Percentiles rank a stretch among this genome's conserved stretches.
Evolutionary conservation across 495 filamentous ascomycete species (phyloP).

Genomic region (Aspergillus saccharolyticus): DNA sequence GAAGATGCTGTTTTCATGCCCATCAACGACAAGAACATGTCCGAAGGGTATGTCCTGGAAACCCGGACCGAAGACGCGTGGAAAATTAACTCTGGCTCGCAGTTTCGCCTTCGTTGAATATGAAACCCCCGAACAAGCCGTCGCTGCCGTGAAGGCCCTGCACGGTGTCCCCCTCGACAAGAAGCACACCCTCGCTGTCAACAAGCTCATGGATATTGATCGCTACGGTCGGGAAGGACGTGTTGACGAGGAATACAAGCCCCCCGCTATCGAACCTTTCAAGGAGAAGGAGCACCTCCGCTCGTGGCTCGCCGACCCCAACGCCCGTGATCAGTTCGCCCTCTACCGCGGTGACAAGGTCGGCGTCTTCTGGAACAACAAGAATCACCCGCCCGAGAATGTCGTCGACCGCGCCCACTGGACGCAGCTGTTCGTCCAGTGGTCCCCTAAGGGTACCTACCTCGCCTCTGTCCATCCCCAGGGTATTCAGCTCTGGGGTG

Average conservation of each 20-base stretch:
- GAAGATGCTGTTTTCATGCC: conserved; percentile 94
- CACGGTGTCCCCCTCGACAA: conserved; percentile 83
- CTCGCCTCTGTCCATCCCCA: conserved; percentile 90
- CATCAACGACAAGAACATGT: conserved; percentile 71
- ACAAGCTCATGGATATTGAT: conserved; percentile 97
- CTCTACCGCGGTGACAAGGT: conserved; percentile 88
- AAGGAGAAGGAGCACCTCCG: conserved; percentile 89
- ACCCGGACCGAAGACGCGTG: conserved; percentile 4
- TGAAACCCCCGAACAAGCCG: conserved; percentile 83
- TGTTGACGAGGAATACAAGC: conserved; percentile 80
- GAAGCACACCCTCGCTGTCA: conserved; percentile 89
- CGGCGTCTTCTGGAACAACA: conserved; percentile 96
- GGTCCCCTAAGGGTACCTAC: conserved; percentile 92
- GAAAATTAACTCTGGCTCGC: conserved; percentile 15
- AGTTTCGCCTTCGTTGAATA: conserved; percentile 97
- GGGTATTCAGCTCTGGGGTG: conserved; percentile 96
- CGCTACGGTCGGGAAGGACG: conserved; percentile 91
- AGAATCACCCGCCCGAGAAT: conserved; percentile 80
- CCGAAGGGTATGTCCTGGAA: conserved; percentile 63
- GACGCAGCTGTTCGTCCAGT: conserved; percentile 96
- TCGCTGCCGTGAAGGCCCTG: conserved; percentile 79
- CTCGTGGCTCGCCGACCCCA: conserved; percentile 82
- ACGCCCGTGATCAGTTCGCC: conserved; percentile 87
- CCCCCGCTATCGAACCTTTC: conserved; percentile 74
- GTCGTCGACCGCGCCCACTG: conserved; percentile 88